Percentiles rank a stretch among this genome's conserved stretches.
Evolutionary conservation across 441 rosid genomes (phyloP).

Genomic region (Gossypium trilobum): DNA sequence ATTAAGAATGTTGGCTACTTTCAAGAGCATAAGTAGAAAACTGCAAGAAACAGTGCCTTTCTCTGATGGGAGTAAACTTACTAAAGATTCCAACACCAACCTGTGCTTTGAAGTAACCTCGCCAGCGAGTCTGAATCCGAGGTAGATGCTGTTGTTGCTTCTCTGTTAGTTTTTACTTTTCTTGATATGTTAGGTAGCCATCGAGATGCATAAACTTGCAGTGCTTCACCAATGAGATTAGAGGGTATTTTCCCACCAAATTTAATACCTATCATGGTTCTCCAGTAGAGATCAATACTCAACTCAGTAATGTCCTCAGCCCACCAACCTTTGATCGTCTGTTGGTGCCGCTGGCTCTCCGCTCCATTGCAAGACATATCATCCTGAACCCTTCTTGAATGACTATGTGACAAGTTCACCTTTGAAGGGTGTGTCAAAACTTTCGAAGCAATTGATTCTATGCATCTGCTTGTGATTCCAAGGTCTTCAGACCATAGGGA

Average conservation of each 20-base stretch:
- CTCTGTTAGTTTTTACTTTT: constrained; percentile 25
- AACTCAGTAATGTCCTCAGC: constrained; percentile 63
- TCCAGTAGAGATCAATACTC: constrained; percentile 63
- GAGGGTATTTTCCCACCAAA: constrained; percentile 47
- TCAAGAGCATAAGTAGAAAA: constrained; percentile 50
- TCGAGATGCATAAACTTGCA: constrained; percentile 51
- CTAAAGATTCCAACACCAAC: constrained; percentile 46
- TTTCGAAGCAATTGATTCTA: constrained; percentile 49
- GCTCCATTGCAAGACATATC: constrained; percentile 41
- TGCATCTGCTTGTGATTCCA: constrained; percentile 55
- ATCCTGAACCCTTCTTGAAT: constrained; percentile 65
- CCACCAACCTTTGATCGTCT: constrained; percentile 52
- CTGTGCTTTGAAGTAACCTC: constrained; percentile 47
- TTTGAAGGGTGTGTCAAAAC: constrained; percentile 49
- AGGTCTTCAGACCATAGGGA: constrained; percentile 61
- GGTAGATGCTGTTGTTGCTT: constrained; percentile 24
- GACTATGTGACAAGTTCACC: constrained; percentile 64
- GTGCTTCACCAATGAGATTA: constrained; percentile 48
- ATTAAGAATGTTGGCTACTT: constrained; percentile 37
- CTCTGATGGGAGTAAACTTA: constrained; percentile 46
- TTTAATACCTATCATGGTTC: constrained; percentile 56
- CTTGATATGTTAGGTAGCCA: constrained; percentile 50
- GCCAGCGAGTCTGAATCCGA: constrained; percentile 51
- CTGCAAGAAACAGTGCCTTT: constrained; percentile 45
- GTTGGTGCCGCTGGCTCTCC: constrained; percentile 30